These are phyloP conservation scores for Aegilops bicornis DNA, from an alignment of 176 grass and related monocot genomes.

Conservation along the genomic window DNA sequence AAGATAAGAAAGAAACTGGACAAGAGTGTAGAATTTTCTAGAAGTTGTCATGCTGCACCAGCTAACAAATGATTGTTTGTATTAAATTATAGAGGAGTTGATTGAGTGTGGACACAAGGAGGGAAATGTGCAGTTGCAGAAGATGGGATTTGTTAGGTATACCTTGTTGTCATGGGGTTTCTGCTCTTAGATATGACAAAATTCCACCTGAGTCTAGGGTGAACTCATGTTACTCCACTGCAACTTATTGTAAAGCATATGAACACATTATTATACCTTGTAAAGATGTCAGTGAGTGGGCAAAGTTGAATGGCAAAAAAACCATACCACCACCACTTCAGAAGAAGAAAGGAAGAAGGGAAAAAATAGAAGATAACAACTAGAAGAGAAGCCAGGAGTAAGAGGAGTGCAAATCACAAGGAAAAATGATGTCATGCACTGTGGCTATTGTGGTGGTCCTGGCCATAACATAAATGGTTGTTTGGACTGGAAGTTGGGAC, in stretches of 20 bases:
- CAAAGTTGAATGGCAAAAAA: neutral
- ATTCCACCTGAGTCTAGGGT: neutral
- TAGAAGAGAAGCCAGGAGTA: neutral
- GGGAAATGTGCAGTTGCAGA: no score
- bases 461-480: neutral
- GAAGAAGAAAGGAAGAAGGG: neutral
- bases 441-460: neutral
- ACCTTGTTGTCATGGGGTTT: neutral
- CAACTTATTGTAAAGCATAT: neutral
- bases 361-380: neutral
- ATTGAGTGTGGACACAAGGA: no score
- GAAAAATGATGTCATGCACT: neutral
- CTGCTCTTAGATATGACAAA: neutral
- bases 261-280: neutral
- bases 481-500: neutral
- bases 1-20: no score
- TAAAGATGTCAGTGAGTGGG: neutral
- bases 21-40: no score
- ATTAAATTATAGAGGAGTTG: no score
- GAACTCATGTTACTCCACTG: neutral
- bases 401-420: neutral
- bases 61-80: no score
- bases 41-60: no score
- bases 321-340: neutral
- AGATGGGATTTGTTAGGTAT: neutral